These are phyloP conservation scores for Chaetomium fimeti DNA, from an alignment of 495 filamentous ascomycete genomes.

Conservation along the genomic window DNA sequence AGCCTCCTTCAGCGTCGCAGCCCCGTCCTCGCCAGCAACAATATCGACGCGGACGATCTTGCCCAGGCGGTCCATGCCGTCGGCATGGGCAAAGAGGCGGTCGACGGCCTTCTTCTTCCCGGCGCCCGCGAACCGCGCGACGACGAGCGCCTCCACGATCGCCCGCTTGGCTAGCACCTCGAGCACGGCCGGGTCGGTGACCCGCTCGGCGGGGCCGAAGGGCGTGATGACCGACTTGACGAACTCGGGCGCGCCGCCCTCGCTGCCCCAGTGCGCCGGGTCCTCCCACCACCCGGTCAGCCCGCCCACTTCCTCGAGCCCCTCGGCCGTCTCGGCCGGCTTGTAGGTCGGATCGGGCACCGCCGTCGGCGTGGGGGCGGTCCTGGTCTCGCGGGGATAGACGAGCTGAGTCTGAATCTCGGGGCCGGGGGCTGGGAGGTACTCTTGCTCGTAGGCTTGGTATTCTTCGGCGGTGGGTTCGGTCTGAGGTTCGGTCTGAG, in stretches of 20 bases:
- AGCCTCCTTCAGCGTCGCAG: constrained; percentile 28
- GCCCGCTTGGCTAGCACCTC: constrained; percentile 55
- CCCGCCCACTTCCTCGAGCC: constrained; percentile 57
- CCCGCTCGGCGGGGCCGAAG: constrained; percentile 42
- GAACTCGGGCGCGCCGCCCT: constrained; percentile 7
- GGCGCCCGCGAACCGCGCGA: constrained; percentile 42
- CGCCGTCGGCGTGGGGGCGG: constrained; percentile 24
- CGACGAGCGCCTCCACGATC: constrained; percentile 58
- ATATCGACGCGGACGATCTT: constrained; percentile 23
- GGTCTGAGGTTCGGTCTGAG: not conserved
- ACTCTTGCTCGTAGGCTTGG: constrained; percentile 8
- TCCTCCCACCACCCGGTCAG: constrained; percentile 51
- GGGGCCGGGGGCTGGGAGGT: not conserved
- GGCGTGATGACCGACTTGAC: constrained; percentile 35
- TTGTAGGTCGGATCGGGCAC: constrained; percentile 50
- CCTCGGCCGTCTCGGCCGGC: constrained; percentile 57
- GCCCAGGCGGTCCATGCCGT: constrained; percentile 12
- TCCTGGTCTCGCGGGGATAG: constrained; percentile 19
- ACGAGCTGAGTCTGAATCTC: constrained; percentile 27
- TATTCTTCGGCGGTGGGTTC: not conserved
- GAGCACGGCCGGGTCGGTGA: constrained; percentile 42
- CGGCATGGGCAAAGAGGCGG: not conserved
- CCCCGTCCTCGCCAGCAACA: constrained; percentile 26
- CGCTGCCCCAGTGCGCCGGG: constrained; percentile 42
- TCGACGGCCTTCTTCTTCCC: constrained; percentile 29